Conservation (phyloP, 73 alveolate species). For the Symbiodinium pilosum region DNA sequence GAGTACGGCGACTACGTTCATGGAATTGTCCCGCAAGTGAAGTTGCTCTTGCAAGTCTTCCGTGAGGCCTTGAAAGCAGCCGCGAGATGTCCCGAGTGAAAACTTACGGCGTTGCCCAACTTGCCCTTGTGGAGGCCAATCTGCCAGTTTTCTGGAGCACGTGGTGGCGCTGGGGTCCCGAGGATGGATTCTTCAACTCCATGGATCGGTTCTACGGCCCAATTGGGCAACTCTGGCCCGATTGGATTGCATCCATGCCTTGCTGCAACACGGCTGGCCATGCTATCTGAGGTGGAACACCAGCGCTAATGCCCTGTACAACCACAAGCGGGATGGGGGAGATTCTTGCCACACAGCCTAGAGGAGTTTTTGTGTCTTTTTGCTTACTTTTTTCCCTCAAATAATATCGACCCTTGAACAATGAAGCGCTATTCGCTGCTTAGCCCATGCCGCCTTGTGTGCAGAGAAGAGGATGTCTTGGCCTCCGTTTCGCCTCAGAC, state of each 20-base stretch:
- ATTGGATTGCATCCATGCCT: background rate
- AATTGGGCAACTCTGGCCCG: conserved; percentile 1
- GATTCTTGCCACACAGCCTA: background rate
- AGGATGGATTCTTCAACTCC: conserved; percentile 68
- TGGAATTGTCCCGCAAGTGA: conserved; percentile 54
- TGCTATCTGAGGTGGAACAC: conserved; percentile 52
- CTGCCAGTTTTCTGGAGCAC: conserved; percentile 88
- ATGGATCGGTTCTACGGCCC: conserved; percentile 86
- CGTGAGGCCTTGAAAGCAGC: conserved; percentile 29
- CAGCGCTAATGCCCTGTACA: conserved; percentile 33
- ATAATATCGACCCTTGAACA: too few species aligned
- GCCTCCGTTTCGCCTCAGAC: conserved; percentile 54
- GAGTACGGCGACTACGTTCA: conserved; percentile 68
- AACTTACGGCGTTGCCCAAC: background rate
- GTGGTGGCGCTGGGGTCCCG: conserved; percentile 93
- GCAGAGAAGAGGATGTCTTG: conserved; percentile 52
- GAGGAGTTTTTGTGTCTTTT: too few species aligned
- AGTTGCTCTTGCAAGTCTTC: conserved; percentile 7
- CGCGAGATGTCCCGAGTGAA: background rate
- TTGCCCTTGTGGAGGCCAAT: background rate
- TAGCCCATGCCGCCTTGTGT: too few species aligned
- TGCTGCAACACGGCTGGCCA: background rate
- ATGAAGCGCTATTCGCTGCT: too few species aligned
- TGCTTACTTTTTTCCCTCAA: too few species aligned
- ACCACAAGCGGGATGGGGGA: conserved; percentile 56